These are phyloP conservation scores for Pestalotiopsis fici DNA, from an alignment of 2,329 filamentous ascomycete genomes.

Conservation along the genomic window DNA sequence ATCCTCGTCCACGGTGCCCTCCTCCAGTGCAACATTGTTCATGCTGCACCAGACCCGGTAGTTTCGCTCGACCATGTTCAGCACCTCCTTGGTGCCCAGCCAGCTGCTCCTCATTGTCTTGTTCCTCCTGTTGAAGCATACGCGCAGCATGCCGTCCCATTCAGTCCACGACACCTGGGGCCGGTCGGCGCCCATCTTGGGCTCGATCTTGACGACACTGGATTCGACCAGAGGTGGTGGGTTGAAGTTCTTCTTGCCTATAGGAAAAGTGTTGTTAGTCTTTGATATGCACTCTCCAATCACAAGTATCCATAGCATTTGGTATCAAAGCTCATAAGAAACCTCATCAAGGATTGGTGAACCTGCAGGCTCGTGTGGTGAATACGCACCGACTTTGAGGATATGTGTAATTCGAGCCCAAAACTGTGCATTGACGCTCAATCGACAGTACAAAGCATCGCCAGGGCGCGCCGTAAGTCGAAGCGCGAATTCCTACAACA, in stretches of 20 bases:
- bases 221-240: constrained; percentile 92
- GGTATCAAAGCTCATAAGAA: no score
- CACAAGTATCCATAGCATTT: neutral
- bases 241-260: constrained; percentile 80
- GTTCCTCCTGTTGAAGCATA: constrained; percentile 85
- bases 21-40: constrained; percentile 78
- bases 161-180: constrained; percentile 92
- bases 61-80: constrained; percentile 83
- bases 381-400: constrained; percentile 78
- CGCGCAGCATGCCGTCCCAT: constrained; percentile 85
- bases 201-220: constrained; percentile 86
- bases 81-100: constrained; percentile 76
- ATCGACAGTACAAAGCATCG: constrained; percentile 85
- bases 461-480: constrained; percentile 85
- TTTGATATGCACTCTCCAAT: neutral
- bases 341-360: no score
- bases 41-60: constrained; percentile 90
- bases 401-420: constrained; percentile 73
- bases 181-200: constrained; percentile 73
- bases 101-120: constrained; percentile 83
- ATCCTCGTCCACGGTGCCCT: constrained; percentile 52
- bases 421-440: constrained; percentile 93
- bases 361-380: neutral
- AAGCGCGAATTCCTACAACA: constrained; percentile 73
- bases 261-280: neutral